Evolutionary conservation across 495 filamentous ascomycete genomes (phyloP), one percentile per base, ranked within the genome.

Genomic region (Penicillium paradoxum): DNA sequence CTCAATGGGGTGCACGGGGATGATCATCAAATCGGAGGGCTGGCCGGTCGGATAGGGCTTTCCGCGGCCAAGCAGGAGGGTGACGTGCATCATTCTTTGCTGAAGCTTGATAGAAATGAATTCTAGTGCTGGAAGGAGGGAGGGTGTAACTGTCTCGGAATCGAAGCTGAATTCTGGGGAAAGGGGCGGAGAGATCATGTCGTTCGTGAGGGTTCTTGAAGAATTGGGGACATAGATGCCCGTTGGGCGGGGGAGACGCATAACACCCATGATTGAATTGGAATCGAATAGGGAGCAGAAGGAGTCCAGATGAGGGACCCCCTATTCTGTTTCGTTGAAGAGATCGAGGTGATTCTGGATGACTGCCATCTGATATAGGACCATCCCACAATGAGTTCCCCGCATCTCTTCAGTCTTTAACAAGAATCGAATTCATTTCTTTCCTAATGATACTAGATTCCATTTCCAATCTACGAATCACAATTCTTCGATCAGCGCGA

Each of bases 71-170:
- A 80, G 63, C 9, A 80, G 67, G 18, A 80, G 66, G 0, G 73
- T 74, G 52, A 78, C 67, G 27, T 78, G 71, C 57, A 79, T 70
- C 48, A 68, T 68, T 53, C 65, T 68, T 58, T 76, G 69, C 49
- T 72, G 65, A 0, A 80, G 64, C 47, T 75, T 78, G 44, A 56
- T 57, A 40, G 77, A 78, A 44, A 80, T 74, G 51, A 76, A 78
- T 27, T 75, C 72, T 13, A 80, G 63, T 10, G 72, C 73, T 6
- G 77, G 77, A 21, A 78, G 43, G 49, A 73, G 68, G 7, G 72
- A 73, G 1, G 70, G 66, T 6, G 66, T 64, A 5, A 75, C 58
- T 6, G 65, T 70, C 39, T 74, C 73, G 7, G 73, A 60, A 52
- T 77, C 72, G 30, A 72, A 71, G 45, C 64, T 71, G 57, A 77